Base-by-base conservation (phyloP, 2,329 filamentous ascomycete species). In the Eutypa lata region DNA sequence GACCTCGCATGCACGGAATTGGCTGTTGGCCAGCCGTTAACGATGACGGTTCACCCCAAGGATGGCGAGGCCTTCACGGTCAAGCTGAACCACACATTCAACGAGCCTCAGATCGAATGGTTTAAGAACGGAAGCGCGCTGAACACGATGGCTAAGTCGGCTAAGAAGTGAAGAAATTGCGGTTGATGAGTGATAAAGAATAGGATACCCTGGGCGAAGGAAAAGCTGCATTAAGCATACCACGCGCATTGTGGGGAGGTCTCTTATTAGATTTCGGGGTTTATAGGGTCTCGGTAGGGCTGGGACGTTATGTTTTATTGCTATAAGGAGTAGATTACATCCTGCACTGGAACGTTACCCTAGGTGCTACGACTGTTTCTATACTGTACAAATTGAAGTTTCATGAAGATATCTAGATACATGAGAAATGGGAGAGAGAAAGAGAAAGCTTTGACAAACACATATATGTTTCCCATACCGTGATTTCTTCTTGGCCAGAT, bases 91-190 rank as follows among this genome's bases (percentile, higher is more conserved):
- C 94, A 99, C 80, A 99, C 94, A 61, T 99, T 96, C 87, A 99
- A 99, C 83, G 91, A 91, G 73, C 86, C 89, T 65, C 94, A 99
- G 81, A 88, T 99, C 59, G 89, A 97, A 79, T 99, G 94, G 94
- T 99, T 99, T 85, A 92, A 91, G 83, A 95, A 97, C 74, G 94
- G 94, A 63, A 92, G 88, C 69, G 94, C 94, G 52, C 82, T 99
- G 62, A 99, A 99, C 86, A 97, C 92, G 66, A 99, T 99, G 93
- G 92, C 93, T 63, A 95, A 94, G 86, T 68, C 65, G 13, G 35
- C 35, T 38, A 38, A 38, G 35, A 7, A 38, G 13, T 38, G 42
- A 44, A 63, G 70, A 70, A 63, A 61, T 54, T 57, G 52, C 49
- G 53, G 46, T 42, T 46, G 37, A 42, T 46, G 33, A 47, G 26